Evolutionary conservation across 768 basidiomycete genomes (phyloP).

Genomic region (Mycena sanguinolenta): DNA sequence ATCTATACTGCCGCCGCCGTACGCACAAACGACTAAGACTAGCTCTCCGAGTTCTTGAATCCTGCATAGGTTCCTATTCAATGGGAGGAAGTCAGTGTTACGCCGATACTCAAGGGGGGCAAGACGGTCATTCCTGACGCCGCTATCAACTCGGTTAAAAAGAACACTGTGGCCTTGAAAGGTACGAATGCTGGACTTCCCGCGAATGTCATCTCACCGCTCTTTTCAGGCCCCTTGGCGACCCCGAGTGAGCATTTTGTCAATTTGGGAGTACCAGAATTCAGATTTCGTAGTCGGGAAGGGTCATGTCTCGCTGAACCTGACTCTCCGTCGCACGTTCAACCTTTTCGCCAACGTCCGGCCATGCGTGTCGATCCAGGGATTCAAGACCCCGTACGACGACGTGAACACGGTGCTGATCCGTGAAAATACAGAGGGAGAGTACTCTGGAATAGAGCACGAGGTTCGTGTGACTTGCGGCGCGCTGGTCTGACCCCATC

Average conservation of each 20-base stretch:
- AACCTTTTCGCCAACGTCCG: conserved; percentile 99
- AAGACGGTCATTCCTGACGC: conserved; percentile 96
- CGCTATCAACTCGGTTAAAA: conserved; percentile 93
- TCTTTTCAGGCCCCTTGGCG: conserved; percentile 84
- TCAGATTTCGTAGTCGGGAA: conserved; percentile 82
- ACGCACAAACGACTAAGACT: conserved; percentile 32
- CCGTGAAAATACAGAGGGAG: conserved; percentile 99
- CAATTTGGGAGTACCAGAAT: conserved; percentile 13
- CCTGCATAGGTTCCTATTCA: conserved; percentile 89
- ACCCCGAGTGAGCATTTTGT: conserved; percentile 86
- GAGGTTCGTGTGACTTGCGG: conserved; percentile 68
- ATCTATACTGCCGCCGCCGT: conserved; percentile 94
- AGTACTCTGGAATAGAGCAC: conserved; percentile 99
- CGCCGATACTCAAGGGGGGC: conserved; percentile 92
- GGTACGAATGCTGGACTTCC: conserved; percentile 60
- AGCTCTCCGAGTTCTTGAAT: conserved; percentile 13
- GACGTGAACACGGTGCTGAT: conserved; percentile 98
- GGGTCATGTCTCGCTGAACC: conserved; percentile 97
- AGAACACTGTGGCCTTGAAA: conserved; percentile 98
- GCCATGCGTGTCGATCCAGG: conserved; percentile 94
- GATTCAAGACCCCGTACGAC: conserved; percentile 98
- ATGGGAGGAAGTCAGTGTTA: conserved; percentile 99
- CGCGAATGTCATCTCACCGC: conserved; percentile 18
- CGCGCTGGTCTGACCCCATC: conserved; percentile 60
- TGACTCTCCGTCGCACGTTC: conserved; percentile 97